phyloP scores from a whole-genome alignment of 148 eudicot species.

The Heliamphora exappendiculata region DNA sequence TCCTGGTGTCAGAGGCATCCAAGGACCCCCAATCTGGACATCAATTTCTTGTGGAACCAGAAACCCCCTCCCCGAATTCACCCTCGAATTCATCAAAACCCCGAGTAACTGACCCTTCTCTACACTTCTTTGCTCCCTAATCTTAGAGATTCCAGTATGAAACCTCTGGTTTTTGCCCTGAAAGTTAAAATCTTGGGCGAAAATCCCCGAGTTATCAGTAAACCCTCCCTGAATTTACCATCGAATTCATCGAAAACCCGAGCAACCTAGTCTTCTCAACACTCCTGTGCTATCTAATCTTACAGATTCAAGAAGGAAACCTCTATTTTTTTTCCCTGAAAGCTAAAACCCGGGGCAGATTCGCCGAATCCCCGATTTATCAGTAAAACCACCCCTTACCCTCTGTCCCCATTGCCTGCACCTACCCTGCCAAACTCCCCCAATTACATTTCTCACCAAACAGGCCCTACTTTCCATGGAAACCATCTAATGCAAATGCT shows the following conservation, averaged over 20 bases:
- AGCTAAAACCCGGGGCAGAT: background rate
- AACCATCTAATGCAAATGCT: conserved; percentile 3
- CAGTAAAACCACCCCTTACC: background rate
- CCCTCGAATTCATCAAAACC: conserved; percentile 12
- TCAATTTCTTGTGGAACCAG: conserved; percentile 16
- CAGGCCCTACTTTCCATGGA: conserved; percentile 6
- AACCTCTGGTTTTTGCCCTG: background rate
- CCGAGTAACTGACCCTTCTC: background rate
- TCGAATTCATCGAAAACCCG: background rate
- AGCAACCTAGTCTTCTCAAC: background rate
- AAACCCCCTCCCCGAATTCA: conserved; percentile 28
- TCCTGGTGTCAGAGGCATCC: conserved; percentile 29
- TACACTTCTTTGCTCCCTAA: background rate
- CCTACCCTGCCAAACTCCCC: conserved; percentile 12
- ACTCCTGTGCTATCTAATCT: background rate
- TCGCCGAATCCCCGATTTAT: background rate
- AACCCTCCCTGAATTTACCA: conserved; percentile 20
- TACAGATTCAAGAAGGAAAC: background rate
- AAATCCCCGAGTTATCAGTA: background rate
- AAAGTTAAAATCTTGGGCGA: too few species aligned
- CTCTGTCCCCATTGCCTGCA: conserved; percentile 8
- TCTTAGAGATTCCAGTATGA: background rate
- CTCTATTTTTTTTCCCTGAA: background rate
- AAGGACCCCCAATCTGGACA: conserved; percentile 25
- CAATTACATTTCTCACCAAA: conserved; percentile 8